Evolutionary conservation across 225 moss, liverwort and hornwort genomes (phyloP).

Genomic region (Bryum argenteum): DNA sequence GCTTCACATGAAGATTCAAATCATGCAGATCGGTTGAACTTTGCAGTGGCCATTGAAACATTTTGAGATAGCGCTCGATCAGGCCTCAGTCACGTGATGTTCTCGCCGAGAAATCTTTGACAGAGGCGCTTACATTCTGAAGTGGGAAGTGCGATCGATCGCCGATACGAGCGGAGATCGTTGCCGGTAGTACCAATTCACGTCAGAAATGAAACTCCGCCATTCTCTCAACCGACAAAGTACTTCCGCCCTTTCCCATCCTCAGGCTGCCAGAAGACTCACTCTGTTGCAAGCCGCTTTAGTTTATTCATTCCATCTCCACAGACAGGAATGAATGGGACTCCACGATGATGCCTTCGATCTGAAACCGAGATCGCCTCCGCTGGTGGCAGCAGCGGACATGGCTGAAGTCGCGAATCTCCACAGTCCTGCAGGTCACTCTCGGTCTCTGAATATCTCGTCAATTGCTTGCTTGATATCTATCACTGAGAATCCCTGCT

Average conservation of each 20-base stretch:
- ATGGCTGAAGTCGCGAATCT: constrained; percentile 20
- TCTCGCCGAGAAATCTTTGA: too few relatives aligned
- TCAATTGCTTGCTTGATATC: background rate
- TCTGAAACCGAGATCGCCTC: constrained; percentile 8
- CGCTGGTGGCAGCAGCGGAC: constrained; percentile 17
- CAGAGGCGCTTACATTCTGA: background rate
- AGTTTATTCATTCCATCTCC: constrained; percentile 25
- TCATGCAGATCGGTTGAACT: background rate
- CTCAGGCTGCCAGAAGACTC: constrained; percentile 24
- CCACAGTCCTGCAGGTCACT: constrained; percentile 24
- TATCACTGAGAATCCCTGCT: background rate
- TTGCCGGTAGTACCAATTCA: constrained; percentile 17
- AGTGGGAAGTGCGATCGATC: background rate
- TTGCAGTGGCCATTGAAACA: background rate
- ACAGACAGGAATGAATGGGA: background rate
- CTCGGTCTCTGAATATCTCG: background rate
- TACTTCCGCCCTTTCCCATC: constrained; percentile 41
- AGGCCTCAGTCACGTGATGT: too few relatives aligned
- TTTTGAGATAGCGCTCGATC: background rate
- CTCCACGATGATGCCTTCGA: constrained; percentile 6
- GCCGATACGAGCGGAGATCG: background rate
- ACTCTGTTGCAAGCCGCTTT: constrained; percentile 8
- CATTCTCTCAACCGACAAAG: constrained; percentile 56
- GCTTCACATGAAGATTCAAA: constrained; percentile 14
- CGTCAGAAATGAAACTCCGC: constrained; percentile 22